Conservation (phyloP, 352 stramenopile species). For the Aphanomyces euteiches region DNA sequence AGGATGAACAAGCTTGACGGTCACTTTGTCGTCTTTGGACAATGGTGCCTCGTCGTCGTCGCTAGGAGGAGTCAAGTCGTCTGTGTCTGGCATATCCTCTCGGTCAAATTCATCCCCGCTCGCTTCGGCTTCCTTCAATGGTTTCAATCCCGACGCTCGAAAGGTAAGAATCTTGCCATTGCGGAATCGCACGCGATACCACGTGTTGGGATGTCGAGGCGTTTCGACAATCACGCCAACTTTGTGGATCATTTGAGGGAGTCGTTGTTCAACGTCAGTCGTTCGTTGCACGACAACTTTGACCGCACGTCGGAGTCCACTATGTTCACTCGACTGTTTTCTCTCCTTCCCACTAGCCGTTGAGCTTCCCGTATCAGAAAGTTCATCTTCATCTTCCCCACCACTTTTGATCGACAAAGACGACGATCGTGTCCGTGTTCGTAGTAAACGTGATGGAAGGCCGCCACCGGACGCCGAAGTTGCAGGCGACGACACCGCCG, state of each 20-base stretch:
- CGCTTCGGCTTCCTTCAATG: conserved; percentile 42
- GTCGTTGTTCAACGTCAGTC: conserved; percentile 74
- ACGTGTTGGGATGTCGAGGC: conserved; percentile 80
- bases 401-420: conserved; percentile 27
- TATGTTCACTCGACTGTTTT: conserved; percentile 15
- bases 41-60: conserved; percentile 36
- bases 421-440: conserved; percentile 21
- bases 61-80: conserved; percentile 30
- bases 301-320: conserved; percentile 20
- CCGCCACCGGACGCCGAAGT: neutral
- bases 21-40: conserved; percentile 23
- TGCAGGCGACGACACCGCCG: conserved; percentile 20
- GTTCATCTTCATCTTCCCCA: conserved; percentile 23
- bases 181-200: conserved; percentile 79
- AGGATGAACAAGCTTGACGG: conserved; percentile 23
- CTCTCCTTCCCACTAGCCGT: neutral
- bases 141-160: conserved; percentile 64
- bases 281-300: conserved; percentile 37
- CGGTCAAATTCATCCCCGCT: neutral
- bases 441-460: neutral
- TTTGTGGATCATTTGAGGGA: conserved; percentile 76
- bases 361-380: no score
- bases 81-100: conserved; percentile 3
- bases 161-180: conserved; percentile 86
- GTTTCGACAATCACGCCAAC: conserved; percentile 77